phyloP scores from a whole-genome alignment of 208 protist genomes.

The Strigomonas culicis region DNA sequence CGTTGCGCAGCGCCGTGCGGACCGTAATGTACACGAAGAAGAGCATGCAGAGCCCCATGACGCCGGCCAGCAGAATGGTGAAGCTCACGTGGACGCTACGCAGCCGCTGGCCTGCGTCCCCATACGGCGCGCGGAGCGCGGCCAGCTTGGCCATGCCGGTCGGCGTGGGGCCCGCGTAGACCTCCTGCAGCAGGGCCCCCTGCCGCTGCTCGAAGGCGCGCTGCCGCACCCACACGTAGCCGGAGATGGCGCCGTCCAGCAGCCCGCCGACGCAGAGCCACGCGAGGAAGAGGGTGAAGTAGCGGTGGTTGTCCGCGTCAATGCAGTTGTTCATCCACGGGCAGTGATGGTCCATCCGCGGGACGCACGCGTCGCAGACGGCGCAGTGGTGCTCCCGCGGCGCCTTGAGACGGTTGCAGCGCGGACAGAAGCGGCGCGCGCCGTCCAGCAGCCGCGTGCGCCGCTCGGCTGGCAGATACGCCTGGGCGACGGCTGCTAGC shows the following conservation, averaged over 20 bases:
- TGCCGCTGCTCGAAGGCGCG: conserved; percentile 16
- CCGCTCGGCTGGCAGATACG: conserved; percentile 24
- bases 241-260: conserved; percentile 24
- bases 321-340: conserved; percentile 91
- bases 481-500: conserved; percentile 27
- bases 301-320: conserved; percentile 76
- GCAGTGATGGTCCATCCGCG: conserved; percentile 90
- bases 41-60: conserved; percentile 47
- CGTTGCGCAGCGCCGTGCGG: conserved; percentile 41
- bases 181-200: not conserved
- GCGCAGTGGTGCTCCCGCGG: conserved; percentile 87
- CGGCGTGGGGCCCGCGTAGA: conserved; percentile 7
- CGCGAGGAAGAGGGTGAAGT: conserved; percentile 67
- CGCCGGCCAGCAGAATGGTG: conserved; percentile 21
- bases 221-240: conserved; percentile 23
- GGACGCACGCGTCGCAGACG: conserved; percentile 71
- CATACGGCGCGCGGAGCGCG: conserved; percentile 22
- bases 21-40: conserved; percentile 40
- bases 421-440: conserved; percentile 56
- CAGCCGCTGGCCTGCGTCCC: conserved; percentile 17
- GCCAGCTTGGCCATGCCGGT: conserved; percentile 8
- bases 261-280: conserved; percentile 47
- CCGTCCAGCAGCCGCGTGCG: conserved; percentile 43
- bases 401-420: conserved; percentile 75
- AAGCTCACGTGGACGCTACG: conserved; percentile 29